Evolutionary conservation across 257 asterid species (phyloP).

Genomic region (Plectranthus barbatus): DNA sequence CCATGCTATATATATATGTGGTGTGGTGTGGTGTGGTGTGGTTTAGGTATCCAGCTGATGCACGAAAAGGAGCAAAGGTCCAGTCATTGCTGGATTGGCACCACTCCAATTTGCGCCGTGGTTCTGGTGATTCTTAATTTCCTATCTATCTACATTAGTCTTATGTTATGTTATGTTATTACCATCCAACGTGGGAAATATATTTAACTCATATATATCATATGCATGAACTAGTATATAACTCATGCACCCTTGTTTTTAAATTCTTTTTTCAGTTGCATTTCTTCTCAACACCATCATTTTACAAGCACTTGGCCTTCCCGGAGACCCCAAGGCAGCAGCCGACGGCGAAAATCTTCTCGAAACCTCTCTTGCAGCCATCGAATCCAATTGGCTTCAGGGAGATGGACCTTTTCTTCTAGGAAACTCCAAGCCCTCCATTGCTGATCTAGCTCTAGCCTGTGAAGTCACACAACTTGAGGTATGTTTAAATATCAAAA

Average conservation of each 20-base stretch:
- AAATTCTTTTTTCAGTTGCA: conserved; percentile 37
- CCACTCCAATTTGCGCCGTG: conserved; percentile 74
- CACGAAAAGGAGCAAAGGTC: conserved; percentile 54
- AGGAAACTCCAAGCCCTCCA: conserved; percentile 66
- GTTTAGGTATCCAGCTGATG: conserved; percentile 77
- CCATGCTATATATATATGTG: no score
- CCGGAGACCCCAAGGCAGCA: conserved; percentile 55
- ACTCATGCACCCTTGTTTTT: not conserved
- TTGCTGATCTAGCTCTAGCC: conserved; percentile 73
- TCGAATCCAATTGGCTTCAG: conserved; percentile 66
- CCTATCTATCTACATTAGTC: not conserved
- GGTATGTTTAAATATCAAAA: no score
- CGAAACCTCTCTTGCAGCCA: conserved; percentile 39
- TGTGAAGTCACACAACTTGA: conserved; percentile 77
- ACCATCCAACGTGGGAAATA: no score
- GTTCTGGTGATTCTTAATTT: conserved; percentile 41
- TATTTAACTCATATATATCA: no score
- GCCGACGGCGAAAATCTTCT: conserved; percentile 59
- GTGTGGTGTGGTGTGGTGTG: no score
- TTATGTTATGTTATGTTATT: no score
- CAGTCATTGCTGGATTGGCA: conserved; percentile 91
- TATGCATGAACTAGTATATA: no score
- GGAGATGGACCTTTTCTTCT: conserved; percentile 51
- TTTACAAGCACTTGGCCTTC: conserved; percentile 39
- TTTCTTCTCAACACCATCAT: conserved; percentile 32